A percentile compares a stretch with the other conserved stretches of the same genome.
Evolutionary conservation across 1,284 basidiomycete genomes (phyloP).

Genomic region (Fomitopsis betulina): DNA sequence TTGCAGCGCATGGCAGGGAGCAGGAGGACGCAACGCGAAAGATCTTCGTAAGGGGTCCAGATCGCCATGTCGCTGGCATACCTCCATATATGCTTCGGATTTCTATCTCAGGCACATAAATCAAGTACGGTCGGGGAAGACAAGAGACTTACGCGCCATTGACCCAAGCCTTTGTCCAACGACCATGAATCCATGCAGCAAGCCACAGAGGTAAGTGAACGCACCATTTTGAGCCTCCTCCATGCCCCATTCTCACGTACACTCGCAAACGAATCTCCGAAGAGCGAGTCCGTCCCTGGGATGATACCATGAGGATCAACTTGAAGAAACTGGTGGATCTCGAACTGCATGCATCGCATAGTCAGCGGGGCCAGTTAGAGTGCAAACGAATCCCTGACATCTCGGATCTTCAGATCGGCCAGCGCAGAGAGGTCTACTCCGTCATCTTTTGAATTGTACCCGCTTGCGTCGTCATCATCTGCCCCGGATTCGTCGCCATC

Average conservation of each 20-base stretch:
- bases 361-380: not conserved
- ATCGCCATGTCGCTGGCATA: not conserved
- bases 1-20: not conserved
- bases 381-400: not conserved
- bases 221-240: not conserved
- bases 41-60: not conserved
- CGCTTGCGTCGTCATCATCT: not conserved
- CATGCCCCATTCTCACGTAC: not conserved
- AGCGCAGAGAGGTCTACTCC: not conserved
- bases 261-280: not conserved
- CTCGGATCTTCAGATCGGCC: not conserved
- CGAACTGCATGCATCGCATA: not conserved
- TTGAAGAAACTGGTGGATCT: not conserved
- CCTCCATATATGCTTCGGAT: not conserved
- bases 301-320: not conserved
- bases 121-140: not conserved
- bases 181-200: not conserved
- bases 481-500: not conserved
- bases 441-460: not conserved
- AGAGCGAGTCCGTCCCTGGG: not conserved
- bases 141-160: not conserved
- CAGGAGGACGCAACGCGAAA: not conserved
- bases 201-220: not conserved
- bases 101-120: not conserved
- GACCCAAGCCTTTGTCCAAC: not conserved